phyloP scores from a whole-genome alignment of 805 yeast species.

The Candida golubevii region DNA sequence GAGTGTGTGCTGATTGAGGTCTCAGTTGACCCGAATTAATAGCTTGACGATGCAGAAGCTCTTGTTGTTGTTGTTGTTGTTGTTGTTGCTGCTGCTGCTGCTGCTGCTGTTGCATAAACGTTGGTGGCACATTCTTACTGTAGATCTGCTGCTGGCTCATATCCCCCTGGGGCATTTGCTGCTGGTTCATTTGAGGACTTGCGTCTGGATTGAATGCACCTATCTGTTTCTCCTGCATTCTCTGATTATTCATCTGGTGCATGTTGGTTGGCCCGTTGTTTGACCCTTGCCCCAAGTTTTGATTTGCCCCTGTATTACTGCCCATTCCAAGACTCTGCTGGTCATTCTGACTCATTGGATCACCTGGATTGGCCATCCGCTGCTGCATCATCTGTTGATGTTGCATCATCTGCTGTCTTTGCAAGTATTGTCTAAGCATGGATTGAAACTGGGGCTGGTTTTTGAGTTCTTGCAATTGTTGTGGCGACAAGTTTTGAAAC shows the following conservation, averaged over 20 bases:
- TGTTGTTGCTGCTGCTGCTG: slow-evolving; percentile 10
- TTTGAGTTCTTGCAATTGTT: slow-evolving; percentile 39
- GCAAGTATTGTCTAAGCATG: slow-evolving; percentile 37
- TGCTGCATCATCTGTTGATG: slow-evolving; percentile 23
- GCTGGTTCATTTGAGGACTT: slow-evolving; percentile 1
- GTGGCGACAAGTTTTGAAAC: slow-evolving; percentile 32
- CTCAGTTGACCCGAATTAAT: slow-evolving; percentile 10
- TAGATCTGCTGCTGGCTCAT: slow-evolving; percentile 16
- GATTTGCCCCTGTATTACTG: not conserved
- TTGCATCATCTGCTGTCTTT: slow-evolving; percentile 36
- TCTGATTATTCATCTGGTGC: not conserved
- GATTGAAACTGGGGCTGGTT: slow-evolving; percentile 42
- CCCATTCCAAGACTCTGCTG: not conserved
- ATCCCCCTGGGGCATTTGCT: slow-evolving; percentile 4
- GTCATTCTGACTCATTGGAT: slow-evolving; percentile 1
- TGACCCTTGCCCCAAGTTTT: not conserved
- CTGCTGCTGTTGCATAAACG: slow-evolving; percentile 8
- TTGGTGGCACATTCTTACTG: slow-evolving; percentile 4
- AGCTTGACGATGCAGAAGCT: not conserved
- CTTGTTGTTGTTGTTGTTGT: slow-evolving; percentile 1
- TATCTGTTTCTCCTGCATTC: not conserved
- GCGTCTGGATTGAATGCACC: slow-evolving; percentile 1
- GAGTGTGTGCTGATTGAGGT: slow-evolving; percentile 2
- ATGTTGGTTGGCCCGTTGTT: not conserved
- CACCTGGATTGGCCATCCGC: slow-evolving; percentile 6